Evolutionary conservation across 2,329 filamentous ascomycete species (phyloP), one percentile per base, ranked within the genome.

Genomic region (Escovopsis weberi): DNA sequence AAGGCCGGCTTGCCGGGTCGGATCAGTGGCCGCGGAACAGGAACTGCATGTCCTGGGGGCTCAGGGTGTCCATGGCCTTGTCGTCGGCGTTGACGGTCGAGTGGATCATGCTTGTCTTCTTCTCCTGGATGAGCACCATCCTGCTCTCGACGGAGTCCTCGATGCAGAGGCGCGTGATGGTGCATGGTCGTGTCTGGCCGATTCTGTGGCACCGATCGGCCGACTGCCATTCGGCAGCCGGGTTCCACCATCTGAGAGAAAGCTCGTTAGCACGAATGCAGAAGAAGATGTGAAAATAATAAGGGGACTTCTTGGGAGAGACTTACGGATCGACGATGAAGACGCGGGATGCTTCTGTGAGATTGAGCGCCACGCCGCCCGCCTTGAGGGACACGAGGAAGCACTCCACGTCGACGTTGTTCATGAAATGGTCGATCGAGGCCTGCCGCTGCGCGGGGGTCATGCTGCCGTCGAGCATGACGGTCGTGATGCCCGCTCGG

Each of bases 211-310:
- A 87, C 50, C 85, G 76, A 59, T 98, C 91, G 3, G 91, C 91
- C 47, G 84, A 91, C 64, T 98, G 91, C 91, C 91, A 98, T 65
- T 98, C 91, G 0, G 89, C 89, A n/a, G 88, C 88, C n/a, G 91
- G 91, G 53, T 96, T 96, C 91, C 91, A 98, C 91, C 91, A 96
- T 52, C 83, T 87, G 8, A 51, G 3, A 35, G 18, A 26, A 28
- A 37, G 37, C 23, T 23, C 35, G 47, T 19, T n/a, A 37, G 15
- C 49, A 49, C 36, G 47, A 39, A 15, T 26, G 1, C 11, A 6
- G 28, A 6, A 10, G 28, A 2, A 30, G 28, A 6, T 6, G 28
- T 6, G 28, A 30, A 30, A 3, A 30, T 6, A 15, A 15, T 15
- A 2, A 15, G 15, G 15, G 15, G 15, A 15, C 15, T 15, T 15